These are phyloP conservation scores for Cerrena zonata DNA, from an alignment of 1,284 basidiomycete species.

Conservation along the genomic window DNA sequence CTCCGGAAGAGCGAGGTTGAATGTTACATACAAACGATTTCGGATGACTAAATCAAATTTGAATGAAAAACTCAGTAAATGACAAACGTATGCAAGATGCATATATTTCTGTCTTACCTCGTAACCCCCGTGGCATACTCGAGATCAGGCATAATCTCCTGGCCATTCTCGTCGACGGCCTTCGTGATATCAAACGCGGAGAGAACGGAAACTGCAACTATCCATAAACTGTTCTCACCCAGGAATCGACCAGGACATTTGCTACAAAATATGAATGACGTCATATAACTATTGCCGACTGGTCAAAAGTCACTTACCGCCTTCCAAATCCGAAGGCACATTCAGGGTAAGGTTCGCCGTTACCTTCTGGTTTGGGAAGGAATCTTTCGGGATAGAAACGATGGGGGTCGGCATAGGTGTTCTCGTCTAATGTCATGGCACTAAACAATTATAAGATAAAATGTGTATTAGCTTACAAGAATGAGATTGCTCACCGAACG, in stretches of 20 bases:
- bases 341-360: neutral
- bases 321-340: constrained; percentile 5
- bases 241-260: constrained; percentile 15
- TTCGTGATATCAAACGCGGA: constrained; percentile 13
- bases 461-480: neutral
- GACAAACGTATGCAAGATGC: no score
- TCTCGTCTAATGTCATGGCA: neutral
- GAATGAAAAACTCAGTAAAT: no score
- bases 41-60: no score
- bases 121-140: neutral
- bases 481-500: neutral
- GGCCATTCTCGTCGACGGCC: constrained; percentile 10
- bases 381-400: constrained; percentile 2
- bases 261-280: neutral
- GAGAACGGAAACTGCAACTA: constrained; percentile 14
- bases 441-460: neutral
- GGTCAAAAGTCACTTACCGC: neutral
- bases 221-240: constrained; percentile 12
- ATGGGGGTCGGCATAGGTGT: neutral
- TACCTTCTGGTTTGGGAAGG: neutral
- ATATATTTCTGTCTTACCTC: no score
- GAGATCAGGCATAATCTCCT: neutral
- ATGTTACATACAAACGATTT: no score
- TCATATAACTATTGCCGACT: neutral
- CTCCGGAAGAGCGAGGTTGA: no score